Percentiles rank a stretch among this genome's conserved stretches.
These are phyloP conservation scores for Macrophomina pseudophaseolina DNA, from an alignment of 2,329 filamentous ascomycete genomes.

Conservation along the genomic window DNA sequence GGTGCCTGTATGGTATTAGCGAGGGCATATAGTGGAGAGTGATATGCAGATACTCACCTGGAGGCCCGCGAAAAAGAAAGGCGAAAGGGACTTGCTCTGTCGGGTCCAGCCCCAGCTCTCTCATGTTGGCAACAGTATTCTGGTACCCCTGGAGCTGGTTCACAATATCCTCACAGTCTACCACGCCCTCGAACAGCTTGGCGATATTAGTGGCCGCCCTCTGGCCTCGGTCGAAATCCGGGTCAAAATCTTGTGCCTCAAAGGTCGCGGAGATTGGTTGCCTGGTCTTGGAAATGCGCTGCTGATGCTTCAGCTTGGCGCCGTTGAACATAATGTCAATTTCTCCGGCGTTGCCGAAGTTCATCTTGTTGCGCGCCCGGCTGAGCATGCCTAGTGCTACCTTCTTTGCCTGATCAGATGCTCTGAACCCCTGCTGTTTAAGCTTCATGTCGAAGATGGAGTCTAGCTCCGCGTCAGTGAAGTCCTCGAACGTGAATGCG, in stretches of 20 bases:
- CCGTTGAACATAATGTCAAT: constrained; percentile 70
- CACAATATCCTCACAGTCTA: constrained; percentile 64
- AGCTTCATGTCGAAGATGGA: constrained; percentile 69
- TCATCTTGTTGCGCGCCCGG: constrained; percentile 64
- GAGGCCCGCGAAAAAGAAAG: constrained; percentile 71
- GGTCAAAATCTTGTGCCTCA: constrained; percentile 61
- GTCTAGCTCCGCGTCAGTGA: constrained; percentile 61
- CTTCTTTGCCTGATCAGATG: constrained; percentile 57
- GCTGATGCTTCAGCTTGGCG: constrained; percentile 60
- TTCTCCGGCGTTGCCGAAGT: constrained; percentile 76
- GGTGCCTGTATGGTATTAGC: constrained; percentile 53
- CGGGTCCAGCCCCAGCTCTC: constrained; percentile 59
- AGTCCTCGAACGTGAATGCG: constrained; percentile 74
- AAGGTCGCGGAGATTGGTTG: constrained; percentile 35
- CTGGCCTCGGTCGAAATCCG: constrained; percentile 61
- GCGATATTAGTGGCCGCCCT: constrained; percentile 55
- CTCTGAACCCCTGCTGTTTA: constrained; percentile 58
- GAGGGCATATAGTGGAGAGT: not conserved
- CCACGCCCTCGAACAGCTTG: constrained; percentile 61
- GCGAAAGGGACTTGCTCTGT: constrained; percentile 66
- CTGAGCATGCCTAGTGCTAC: constrained; percentile 66
- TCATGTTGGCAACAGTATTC: constrained; percentile 57
- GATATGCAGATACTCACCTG: constrained; percentile 52
- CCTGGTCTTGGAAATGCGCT: constrained; percentile 36
- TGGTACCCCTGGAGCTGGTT: constrained; percentile 61